Conservation (phyloP, 306 rosid species). For the Pterocarpus macrocarpus region DNA sequence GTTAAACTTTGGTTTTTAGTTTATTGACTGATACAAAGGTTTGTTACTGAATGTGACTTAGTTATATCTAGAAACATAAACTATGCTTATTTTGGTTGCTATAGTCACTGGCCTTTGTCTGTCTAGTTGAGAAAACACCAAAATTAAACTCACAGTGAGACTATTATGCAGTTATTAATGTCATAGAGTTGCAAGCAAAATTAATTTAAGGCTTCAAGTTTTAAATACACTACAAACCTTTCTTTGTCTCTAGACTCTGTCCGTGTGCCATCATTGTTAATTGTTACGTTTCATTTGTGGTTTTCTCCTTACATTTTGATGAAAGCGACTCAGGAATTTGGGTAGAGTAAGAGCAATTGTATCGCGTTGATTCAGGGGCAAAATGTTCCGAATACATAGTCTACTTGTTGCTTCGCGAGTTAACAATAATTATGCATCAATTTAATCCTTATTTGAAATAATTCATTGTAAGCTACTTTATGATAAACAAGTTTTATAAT, state of each 20-base stretch:
- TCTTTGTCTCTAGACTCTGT: not conserved
- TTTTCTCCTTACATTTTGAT: not conserved
- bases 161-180: not conserved
- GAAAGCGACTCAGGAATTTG: too few relatives aligned
- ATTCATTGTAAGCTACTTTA: not conserved
- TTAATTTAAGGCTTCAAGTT: not conserved
- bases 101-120: not conserved
- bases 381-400: not conserved
- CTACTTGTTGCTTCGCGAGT: not conserved
- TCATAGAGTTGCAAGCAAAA: not conserved
- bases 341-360: not conserved
- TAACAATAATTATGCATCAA: not conserved
- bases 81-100: too few relatives aligned
- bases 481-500: not conserved
- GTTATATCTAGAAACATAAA: too few relatives aligned
- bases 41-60: not conserved
- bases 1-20: not conserved
- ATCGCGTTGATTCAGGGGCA: not conserved
- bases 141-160: not conserved
- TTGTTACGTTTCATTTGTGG: not conserved
- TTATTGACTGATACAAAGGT: not conserved
- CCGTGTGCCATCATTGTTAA: not conserved
- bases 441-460: not conserved
- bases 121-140: not conserved
- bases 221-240: too few relatives aligned